Conservation (phyloP, 306 rosid genomes). For the Sicyos edulis region DNA sequence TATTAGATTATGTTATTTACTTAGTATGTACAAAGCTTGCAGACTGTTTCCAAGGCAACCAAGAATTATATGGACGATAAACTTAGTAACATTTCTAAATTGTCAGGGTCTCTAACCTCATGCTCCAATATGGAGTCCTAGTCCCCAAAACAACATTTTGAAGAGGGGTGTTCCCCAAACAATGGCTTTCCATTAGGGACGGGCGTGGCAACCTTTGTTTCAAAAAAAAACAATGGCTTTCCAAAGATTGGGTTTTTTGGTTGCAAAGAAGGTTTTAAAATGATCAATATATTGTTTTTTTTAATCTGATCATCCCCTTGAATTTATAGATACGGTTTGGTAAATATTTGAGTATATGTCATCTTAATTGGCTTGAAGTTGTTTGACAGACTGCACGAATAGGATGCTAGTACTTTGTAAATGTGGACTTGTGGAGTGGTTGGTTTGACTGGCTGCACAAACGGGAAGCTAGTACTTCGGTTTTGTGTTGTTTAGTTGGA, state of each 20-base stretch:
- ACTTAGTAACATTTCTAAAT: not conserved
- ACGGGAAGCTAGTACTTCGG: not conserved
- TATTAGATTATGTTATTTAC: not conserved
- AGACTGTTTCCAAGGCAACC: not conserved
- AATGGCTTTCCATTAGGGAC: not conserved
- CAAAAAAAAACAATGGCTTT: no score
- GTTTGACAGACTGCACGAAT: not conserved
- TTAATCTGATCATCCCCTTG: no score
- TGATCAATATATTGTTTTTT: not conserved
- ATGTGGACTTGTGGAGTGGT: not conserved
- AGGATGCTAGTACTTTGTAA: not conserved
- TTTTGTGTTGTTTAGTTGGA: no score
- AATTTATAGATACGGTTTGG: no score
- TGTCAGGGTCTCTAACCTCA: not conserved
- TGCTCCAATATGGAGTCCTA: not conserved
- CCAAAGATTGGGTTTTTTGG: no score
- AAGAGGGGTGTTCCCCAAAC: not conserved
- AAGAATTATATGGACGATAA: not conserved
- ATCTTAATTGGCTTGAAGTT: slow-evolving; percentile 4
- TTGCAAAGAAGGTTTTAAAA: no score
- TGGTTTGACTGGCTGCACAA: slow-evolving; percentile 9
- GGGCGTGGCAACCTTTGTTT: no score
- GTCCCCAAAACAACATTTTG: not conserved
- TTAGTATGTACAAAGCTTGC: not conserved
- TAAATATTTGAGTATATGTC: not conserved